A percentile compares a stretch with the other conserved stretches of the same genome.
Conservation (phyloP, 139 green algal species). For the Ettlia oleoabundans region DNA sequence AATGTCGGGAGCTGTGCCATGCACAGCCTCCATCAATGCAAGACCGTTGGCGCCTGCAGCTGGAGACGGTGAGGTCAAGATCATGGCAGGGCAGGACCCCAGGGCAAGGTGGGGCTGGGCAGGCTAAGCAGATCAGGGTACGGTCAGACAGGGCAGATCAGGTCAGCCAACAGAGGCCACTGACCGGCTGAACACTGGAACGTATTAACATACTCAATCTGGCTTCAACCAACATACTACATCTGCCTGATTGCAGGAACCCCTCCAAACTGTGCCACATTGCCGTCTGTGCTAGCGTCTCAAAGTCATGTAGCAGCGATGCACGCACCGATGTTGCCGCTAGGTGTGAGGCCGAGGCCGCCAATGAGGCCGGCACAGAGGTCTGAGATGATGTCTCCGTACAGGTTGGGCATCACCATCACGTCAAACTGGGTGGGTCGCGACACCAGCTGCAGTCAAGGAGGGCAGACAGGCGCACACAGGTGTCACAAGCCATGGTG, state of each 20-base stretch:
- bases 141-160: too few relatives aligned
- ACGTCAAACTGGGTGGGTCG: conserved; percentile 94
- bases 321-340: conserved; percentile 77
- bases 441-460: conserved; percentile 63
- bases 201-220: too few relatives aligned
- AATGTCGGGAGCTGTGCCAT: conserved; percentile 96
- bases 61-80: not conserved
- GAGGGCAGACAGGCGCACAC: not conserved
- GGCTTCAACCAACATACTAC: too few relatives aligned
- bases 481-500: not conserved
- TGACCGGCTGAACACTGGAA: too few relatives aligned
- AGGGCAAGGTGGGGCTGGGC: not conserved
- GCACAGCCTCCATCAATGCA: conserved; percentile 94
- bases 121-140: not conserved
- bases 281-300: too few relatives aligned
- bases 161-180: too few relatives aligned
- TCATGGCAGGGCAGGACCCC: not conserved
- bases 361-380: conserved; percentile 95
- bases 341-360: conserved; percentile 94
- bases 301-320: not conserved
- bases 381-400: conserved; percentile 97
- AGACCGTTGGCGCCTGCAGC: conserved; percentile 76
- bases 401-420: conserved; percentile 97
- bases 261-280: too few relatives aligned
- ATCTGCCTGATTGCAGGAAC: too few relatives aligned